Conservation (phyloP, 768 basidiomycete species). For the Tylopilus cervinicoccineus region DNA sequence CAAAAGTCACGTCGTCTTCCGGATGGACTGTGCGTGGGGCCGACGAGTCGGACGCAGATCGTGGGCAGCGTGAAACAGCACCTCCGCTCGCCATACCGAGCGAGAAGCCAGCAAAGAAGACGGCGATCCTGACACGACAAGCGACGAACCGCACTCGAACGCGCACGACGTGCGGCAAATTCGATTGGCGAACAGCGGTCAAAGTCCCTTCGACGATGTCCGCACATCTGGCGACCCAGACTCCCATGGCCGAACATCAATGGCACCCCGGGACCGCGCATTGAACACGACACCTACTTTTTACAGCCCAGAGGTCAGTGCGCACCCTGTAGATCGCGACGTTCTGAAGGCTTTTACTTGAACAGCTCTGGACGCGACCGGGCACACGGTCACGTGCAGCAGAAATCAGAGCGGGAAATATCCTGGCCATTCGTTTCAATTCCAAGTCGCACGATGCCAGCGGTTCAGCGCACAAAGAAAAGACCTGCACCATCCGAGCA, state of each 20-base stretch:
- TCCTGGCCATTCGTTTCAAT: too few relatives aligned
- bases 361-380: background rate
- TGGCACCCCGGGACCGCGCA: too few relatives aligned
- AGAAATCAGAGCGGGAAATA: constrained; percentile 6
- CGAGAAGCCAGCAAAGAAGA: constrained; percentile 20
- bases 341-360: too few relatives aligned
- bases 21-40: constrained; percentile 2
- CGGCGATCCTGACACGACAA: constrained; percentile 23
- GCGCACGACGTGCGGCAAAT: constrained; percentile 4
- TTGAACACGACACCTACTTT: too few relatives aligned
- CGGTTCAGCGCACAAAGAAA: constrained; percentile 42
- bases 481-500: constrained; percentile 44
- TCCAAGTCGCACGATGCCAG: constrained; percentile 36
- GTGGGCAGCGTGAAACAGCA: too few relatives aligned
- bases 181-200: constrained; percentile 6
- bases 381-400: constrained; percentile 15
- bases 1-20: constrained; percentile 16
- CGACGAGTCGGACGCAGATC: too few relatives aligned
- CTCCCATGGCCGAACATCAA: too few relatives aligned
- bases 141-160: constrained; percentile 9
- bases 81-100: too few relatives aligned
- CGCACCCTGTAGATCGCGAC: too few relatives aligned
- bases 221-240: background rate
- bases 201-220: background rate
- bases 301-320: too few relatives aligned